Base-by-base conservation (phyloP, 2,329 filamentous ascomycete genomes). In the Microdochium paspali region DNA sequence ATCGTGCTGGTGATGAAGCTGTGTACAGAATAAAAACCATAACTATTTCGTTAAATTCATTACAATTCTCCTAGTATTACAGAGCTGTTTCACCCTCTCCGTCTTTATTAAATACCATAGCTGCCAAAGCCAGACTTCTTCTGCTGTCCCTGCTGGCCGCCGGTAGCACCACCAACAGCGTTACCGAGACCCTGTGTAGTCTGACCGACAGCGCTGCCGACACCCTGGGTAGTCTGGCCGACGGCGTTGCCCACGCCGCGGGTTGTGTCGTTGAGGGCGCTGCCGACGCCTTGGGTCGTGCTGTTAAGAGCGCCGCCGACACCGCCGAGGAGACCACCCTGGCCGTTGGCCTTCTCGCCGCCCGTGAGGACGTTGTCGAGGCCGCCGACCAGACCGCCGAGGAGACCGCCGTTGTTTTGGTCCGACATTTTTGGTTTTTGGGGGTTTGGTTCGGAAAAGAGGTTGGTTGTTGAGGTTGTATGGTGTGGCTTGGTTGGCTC, bases 281-380 rank as follows among this genome's bases (percentile, higher is more conserved):
- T 60, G 32, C 61, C 59, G 39, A 62, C 48, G 20, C 60, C 60
- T 26, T 47, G 52, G 2, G 60, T 62, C 2, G 59, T 61, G 51
- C 43, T 58, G 52, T 57, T 57, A 7, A 63, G 44, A 26, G 60
- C 61, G 28, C 55, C 53, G 12, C 55, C 55, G 23, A 63, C 50
- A 24, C 61, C 61, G 48, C 61, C 61, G 40, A 63, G 56, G 3
- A 63, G 60, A 28, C 61, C 61, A 25, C 60, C 61, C 46, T 63
- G 61, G 45, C 60, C 60, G 2, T 62, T 54, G 21, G 59, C 58
- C 50, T 62, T 54, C 35, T 63, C 61, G 44, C 61, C 61, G 45
- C 61, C 60, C 18, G 60, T 64, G 26, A 63, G 55, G 44, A 63
- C 54, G 46, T 62, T 63, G 57, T 63, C 61, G 25, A 63, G 49